phyloP scores from a whole-genome alignment of 208 protist genomes.

The Acanthamoeba polyphaga region DNA sequence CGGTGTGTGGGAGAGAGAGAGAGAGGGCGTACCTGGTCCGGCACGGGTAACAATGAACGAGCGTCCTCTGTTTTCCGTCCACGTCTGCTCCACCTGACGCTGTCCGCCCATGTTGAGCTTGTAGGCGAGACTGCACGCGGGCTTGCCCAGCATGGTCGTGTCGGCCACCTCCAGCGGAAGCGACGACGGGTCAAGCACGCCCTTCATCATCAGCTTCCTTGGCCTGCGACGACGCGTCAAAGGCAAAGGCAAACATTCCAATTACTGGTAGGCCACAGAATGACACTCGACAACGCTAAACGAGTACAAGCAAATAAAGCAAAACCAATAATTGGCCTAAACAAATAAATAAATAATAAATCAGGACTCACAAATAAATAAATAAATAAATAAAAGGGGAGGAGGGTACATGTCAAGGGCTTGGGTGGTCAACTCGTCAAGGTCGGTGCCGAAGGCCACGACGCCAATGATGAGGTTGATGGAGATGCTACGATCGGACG shows the following conservation, averaged over 20 bases:
- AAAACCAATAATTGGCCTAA: too few relatives aligned
- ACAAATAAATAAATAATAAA: neutral
- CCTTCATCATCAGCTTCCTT: constrained; percentile 27
- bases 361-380: neutral
- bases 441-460: constrained; percentile 5
- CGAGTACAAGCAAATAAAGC: too few relatives aligned
- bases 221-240: neutral
- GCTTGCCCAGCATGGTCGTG: neutral
- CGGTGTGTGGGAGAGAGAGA: neutral
- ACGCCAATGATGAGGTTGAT: constrained; percentile 45
- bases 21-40: neutral
- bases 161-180: neutral
- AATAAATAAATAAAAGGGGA: neutral
- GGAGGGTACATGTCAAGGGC: constrained; percentile 11
- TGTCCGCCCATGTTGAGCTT: constrained; percentile 22
- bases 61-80: neutral
- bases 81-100: constrained; percentile 21
- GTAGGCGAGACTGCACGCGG: neutral
- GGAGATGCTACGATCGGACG: constrained; percentile 34
- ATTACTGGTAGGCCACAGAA: neutral
- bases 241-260: neutral
- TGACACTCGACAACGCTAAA: neutral
- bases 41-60: constrained; percentile 20
- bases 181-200: constrained; percentile 18
- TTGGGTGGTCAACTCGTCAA: constrained; percentile 13